These are phyloP conservation scores for Clonostachys rosea DNA, from an alignment of 2,329 filamentous ascomycete genomes.

Conservation along the genomic window DNA sequence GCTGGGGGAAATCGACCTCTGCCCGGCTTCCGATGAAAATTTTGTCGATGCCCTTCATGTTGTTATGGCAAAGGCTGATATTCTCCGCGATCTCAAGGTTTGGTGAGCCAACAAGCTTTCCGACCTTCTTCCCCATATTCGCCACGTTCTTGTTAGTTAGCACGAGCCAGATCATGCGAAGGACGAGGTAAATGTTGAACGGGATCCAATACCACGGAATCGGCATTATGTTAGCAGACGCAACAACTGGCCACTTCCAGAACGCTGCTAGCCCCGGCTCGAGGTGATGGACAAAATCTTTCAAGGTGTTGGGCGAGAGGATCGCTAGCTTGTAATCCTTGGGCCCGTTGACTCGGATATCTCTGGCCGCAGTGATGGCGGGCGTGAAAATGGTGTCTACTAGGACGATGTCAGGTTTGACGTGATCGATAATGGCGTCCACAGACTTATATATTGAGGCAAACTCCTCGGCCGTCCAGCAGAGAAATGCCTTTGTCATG, in stretches of 20 bases:
- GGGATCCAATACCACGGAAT: neutral
- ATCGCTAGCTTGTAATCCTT: neutral
- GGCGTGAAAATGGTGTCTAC: conserved; percentile 1
- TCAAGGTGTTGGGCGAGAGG: neutral
- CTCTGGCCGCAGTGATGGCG: neutral
- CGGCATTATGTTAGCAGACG: neutral
- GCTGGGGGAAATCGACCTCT: conserved; percentile 29
- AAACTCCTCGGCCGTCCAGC: no score
- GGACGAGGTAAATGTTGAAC: neutral
- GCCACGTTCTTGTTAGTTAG: neutral
- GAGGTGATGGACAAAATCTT: neutral
- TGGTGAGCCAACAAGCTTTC: neutral
- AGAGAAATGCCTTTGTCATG: no score
- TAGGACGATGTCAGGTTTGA: neutral
- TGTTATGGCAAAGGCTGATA: neutral
- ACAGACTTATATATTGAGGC: no score
- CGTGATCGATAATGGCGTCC: neutral
- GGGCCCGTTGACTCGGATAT: no score
- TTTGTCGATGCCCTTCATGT: no score
- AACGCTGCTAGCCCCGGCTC: neutral
- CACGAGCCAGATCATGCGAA: neutral
- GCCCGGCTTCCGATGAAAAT: neutral
- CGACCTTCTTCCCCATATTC: neutral
- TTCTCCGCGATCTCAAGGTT: neutral
- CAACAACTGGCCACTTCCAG: conserved; percentile 1